These are phyloP conservation scores for Solanum pimpinellifolium DNA, from an alignment of 257 asterid species.

Conservation along the genomic window DNA sequence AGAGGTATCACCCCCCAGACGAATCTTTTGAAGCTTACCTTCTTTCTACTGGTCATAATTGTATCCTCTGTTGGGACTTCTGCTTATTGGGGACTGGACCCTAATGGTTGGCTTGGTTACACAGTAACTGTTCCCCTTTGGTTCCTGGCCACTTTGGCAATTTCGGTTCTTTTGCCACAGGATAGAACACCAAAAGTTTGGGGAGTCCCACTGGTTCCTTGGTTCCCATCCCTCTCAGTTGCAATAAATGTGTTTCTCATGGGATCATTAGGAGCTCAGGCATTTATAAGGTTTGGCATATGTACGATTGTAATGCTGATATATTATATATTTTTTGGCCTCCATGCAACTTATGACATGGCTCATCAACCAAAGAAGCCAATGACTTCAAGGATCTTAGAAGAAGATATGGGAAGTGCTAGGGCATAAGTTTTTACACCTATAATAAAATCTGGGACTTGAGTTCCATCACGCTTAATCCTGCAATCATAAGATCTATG, in stretches of 20 bases:
- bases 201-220: slow-evolving; percentile 63
- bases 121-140: slow-evolving; percentile 30
- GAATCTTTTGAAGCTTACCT: slow-evolving; percentile 16
- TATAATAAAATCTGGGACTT: background rate
- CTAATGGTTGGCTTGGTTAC: slow-evolving; percentile 41
- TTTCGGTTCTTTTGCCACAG: slow-evolving; percentile 33
- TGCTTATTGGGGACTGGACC: slow-evolving; percentile 44
- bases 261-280: slow-evolving; percentile 45
- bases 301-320: slow-evolving; percentile 36
- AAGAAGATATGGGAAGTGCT: background rate
- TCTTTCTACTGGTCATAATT: slow-evolving; percentile 21
- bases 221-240: slow-evolving; percentile 53
- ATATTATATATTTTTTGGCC: slow-evolving; percentile 38
- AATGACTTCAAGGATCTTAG: slow-evolving; percentile 2
- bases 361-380: slow-evolving; percentile 25
- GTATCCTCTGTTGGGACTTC: slow-evolving; percentile 44
- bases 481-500: background rate
- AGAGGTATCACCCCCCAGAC: slow-evolving; percentile 20
- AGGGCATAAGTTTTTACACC: background rate
- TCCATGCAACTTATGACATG: slow-evolving; percentile 52
- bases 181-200: slow-evolving; percentile 31
- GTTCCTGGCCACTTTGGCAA: slow-evolving; percentile 36
- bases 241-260: slow-evolving; percentile 48
- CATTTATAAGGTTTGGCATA: slow-evolving; percentile 34
- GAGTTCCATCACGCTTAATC: background rate